Evolutionary conservation across 202 grass and related monocot species (phyloP), one percentile per base, ranked within the genome.

Genomic region (Brachypodium distachyon): DNA sequence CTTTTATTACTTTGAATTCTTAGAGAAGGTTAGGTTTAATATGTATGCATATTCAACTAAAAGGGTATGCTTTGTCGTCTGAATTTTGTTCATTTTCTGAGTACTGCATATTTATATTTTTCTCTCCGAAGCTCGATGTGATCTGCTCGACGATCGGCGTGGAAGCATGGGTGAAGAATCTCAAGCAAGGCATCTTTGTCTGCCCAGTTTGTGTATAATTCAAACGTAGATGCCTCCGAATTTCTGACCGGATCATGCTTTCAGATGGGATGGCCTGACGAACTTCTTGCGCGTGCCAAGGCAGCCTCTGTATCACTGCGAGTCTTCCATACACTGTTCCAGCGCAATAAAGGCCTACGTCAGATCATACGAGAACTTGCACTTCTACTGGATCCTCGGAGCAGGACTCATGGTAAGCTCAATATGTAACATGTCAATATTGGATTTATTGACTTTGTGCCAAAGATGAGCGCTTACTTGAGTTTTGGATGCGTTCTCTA

Each of bases 301-400:
- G 67, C 64, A 49, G 4, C 88, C 81, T 61, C 49, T 87, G 41
- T n/a, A n/a, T n/a, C 67, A 84, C 42, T 91, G 88, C 51, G 46
- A 21, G 43, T 42, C 67, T 5, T 66, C 22, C 9, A 34, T n/a
- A n/a, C n/a, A n/a, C n/a, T n/a, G n/a, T n/a, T n/a, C n/a, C n/a
- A n/a, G 27, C 39, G 7, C 8, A 53, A 87, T 77, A 10, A 81
- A 73, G 44, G 88, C 56, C 3, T 91, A 84, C n/a, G 52, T 84
- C 48, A 82, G 77, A 34, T 87, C 88, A 5, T 84, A 84, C 58
- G 22, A 64, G 40, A 87, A 91, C 34, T 52, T 91, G 17, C 81
- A 84, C 12, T 87, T 87, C 74, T 91, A 91, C 66, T 87, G 81
- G 88, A 86, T 91, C 13, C 37, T 91, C 50, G 74, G 69, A 73